phyloP scores from a whole-genome alignment of 768 basidiomycete species.

The Termitomyces heimii region DNA sequence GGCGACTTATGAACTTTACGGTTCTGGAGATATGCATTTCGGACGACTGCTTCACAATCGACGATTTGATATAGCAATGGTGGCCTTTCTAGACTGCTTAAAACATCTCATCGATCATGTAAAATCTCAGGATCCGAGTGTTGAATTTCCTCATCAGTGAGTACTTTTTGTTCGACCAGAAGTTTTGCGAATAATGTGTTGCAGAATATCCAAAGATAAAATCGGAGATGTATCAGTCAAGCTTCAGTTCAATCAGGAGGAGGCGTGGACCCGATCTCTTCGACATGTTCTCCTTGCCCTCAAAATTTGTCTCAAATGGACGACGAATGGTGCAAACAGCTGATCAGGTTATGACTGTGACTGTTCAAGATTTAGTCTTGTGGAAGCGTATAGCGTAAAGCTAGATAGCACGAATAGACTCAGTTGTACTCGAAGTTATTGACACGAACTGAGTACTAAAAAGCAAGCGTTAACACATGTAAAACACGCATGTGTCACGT shows the following conservation, averaged over 20 bases:
- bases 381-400: too few species aligned
- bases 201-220: conserved; percentile 86
- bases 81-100: conserved; percentile 91
- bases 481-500: too few species aligned
- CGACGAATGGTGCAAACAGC: conserved; percentile 70
- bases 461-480: too few species aligned
- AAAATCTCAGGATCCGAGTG: conserved; percentile 58
- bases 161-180: conserved; percentile 23
- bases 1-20: conserved; percentile 86
- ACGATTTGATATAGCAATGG: conserved; percentile 94
- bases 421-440: too few species aligned
- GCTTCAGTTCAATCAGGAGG: conserved; percentile 91
- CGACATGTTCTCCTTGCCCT: conserved; percentile 86
- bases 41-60: conserved; percentile 90
- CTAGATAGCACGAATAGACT: too few species aligned
- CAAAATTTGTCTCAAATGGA: conserved; percentile 85
- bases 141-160: conserved; percentile 87
- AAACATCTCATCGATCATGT: conserved; percentile 89
- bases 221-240: conserved; percentile 95
- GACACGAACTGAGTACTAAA: too few species aligned
- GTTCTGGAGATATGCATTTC: conserved; percentile 88
- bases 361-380: too few species aligned
- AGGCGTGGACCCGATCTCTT: conserved; percentile 91
- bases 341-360: conserved; percentile 24
- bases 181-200: conserved; percentile 2